A percentile compares a stretch with the other conserved stretches of the same genome.
phyloP scores from a whole-genome alignment of 257 asterid species.

The Jacaranda mimosifolia region DNA sequence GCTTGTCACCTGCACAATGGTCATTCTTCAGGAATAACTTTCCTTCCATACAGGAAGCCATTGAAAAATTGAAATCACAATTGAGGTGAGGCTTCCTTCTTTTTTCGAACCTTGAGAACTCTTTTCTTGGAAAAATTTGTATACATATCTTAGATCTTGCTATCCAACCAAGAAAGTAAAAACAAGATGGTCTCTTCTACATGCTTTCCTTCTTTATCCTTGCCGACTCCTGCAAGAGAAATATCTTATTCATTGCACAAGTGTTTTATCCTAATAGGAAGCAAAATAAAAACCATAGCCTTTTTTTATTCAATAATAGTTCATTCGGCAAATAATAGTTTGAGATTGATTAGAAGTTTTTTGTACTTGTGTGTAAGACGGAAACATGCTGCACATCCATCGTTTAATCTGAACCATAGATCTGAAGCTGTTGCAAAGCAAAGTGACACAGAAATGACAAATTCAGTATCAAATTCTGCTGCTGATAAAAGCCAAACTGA shows the following conservation, averaged over 20 bases:
- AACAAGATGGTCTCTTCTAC: neutral
- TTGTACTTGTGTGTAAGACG: constrained; percentile 4
- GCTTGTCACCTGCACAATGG: constrained; percentile 68
- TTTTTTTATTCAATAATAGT: neutral
- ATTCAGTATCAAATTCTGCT: constrained; percentile 30
- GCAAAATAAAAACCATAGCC: too few species aligned
- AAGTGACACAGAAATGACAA: constrained; percentile 29
- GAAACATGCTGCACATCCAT: constrained; percentile 1
- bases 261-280: too few species aligned
- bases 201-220: constrained; percentile 13
- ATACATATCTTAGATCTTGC: constrained; percentile 11
- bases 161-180: neutral
- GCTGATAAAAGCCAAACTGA: constrained; percentile 45
- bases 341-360: constrained; percentile 15
- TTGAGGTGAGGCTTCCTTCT: constrained; percentile 38
- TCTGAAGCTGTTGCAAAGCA: constrained; percentile 45
- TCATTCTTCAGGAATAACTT: constrained; percentile 56
- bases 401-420: constrained; percentile 38
- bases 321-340: constrained; percentile 23
- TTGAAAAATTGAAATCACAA: constrained; percentile 43
- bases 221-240: constrained; percentile 6
- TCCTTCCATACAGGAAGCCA: constrained; percentile 65
- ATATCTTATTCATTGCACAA: neutral
- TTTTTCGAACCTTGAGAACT: neutral
- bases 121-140: neutral